phyloP scores from a whole-genome alignment of 2,329 filamentous ascomycete genomes.

The Xylaria sp. region DNA sequence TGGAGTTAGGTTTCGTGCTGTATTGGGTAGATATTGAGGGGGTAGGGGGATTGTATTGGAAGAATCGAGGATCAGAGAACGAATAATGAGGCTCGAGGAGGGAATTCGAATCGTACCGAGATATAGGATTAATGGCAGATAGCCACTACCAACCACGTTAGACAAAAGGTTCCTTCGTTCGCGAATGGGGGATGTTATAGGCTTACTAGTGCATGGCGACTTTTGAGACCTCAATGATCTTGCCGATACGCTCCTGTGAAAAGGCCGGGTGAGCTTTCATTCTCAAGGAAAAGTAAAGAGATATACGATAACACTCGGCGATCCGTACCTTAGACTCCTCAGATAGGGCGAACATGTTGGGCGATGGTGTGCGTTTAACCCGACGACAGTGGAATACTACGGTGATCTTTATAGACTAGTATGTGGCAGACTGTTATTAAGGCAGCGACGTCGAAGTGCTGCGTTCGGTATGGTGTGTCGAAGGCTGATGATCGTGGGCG shows the following conservation, averaged over 20 bases:
- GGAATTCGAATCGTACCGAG: neutral
- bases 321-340: constrained; percentile 91
- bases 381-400: neutral
- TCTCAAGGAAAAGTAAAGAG: constrained; percentile 6
- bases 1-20: constrained; percentile 16
- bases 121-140: constrained; percentile 70
- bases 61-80: neutral
- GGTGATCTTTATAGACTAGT: neutral
- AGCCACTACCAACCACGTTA: constrained; percentile 71
- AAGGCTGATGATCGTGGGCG: neutral
- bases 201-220: constrained; percentile 95
- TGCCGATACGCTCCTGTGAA: constrained; percentile 93
- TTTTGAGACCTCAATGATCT: constrained; percentile 93
- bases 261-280: constrained; percentile 30
- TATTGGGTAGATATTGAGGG: neutral
- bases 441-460: neutral
- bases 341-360: constrained; percentile 75
- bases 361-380: constrained; percentile 17
- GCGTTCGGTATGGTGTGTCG: neutral
- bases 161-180: neutral
- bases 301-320: constrained; percentile 1
- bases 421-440: neutral
- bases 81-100: neutral
- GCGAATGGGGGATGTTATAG: neutral
- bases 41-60: constrained; percentile 12